A percentile compares a stretch with the other conserved stretches of the same genome.
phyloP scores from a whole-genome alignment of 139 green algal genomes.

The Micromonas pusilla region DNA sequence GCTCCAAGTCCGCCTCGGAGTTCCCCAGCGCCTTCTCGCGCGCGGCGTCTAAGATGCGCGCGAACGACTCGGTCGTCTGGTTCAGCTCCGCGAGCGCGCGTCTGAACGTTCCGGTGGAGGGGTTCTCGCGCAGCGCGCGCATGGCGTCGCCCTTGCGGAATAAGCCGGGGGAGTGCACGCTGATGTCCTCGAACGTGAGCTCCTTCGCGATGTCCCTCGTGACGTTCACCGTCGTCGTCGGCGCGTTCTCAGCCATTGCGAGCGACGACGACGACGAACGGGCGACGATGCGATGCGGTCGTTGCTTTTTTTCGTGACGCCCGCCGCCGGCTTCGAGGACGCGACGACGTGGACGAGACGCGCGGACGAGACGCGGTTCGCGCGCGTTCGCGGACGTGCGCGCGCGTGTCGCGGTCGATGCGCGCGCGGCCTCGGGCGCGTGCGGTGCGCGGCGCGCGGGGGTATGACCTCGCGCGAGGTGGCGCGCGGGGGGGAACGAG shows the following conservation, averaged over 20 bases:
- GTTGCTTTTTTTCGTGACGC: no score
- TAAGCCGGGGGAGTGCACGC: conserved; percentile 10
- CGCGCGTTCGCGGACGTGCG: no score
- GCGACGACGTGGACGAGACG: no score
- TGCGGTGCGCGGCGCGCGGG: no score
- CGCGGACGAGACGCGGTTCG: no score
- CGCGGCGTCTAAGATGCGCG: background rate
- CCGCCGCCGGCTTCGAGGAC: no score
- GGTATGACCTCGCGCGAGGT: no score
- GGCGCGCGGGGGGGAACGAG: no score
- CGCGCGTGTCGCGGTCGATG: no score
- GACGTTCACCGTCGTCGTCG: background rate
- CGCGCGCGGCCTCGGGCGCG: no score
- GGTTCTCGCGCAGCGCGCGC: background rate
- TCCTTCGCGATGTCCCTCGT: background rate
- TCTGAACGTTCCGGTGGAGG: background rate
- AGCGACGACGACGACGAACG: no score
- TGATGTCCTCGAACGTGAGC: conserved; percentile 11
- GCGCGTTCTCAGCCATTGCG: background rate
- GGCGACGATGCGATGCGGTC: no score
- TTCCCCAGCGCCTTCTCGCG: conserved; percentile 18
- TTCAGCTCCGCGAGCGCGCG: conserved; percentile 9
- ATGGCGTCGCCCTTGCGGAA: background rate
- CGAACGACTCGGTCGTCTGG: conserved; percentile 5
- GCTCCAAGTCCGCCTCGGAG: background rate